These are phyloP conservation scores for Sanghuangporus baumii DNA, from an alignment of 1,284 basidiomycete species.

Conservation along the genomic window DNA sequence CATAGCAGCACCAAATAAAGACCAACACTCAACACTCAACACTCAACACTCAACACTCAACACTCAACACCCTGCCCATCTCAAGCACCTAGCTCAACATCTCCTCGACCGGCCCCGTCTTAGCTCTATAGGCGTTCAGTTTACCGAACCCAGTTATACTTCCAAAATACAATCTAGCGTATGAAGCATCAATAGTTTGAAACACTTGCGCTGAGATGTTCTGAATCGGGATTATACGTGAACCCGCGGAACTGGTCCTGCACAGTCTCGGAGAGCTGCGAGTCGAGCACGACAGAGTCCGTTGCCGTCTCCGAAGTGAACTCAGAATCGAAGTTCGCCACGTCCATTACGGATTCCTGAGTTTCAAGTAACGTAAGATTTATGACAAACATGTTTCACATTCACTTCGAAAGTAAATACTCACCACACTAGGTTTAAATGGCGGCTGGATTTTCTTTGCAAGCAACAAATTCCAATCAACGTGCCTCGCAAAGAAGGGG, in stretches of 20 bases:
- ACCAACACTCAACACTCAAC: no score
- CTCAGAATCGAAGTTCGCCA: constrained; percentile 91
- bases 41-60: no score
- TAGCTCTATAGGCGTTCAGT: no score
- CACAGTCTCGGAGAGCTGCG: constrained; percentile 87
- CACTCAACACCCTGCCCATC: no score
- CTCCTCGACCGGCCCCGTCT: no score
- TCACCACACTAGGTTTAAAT: constrained; percentile 94
- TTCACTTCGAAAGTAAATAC: constrained; percentile 23
- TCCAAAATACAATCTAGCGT: not conserved
- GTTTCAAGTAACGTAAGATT: not conserved
- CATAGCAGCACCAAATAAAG: no score
- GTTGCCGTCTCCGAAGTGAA: constrained; percentile 91
- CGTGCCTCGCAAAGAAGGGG: constrained; percentile 91
- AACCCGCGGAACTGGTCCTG: constrained; percentile 92
- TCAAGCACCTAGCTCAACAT: no score
- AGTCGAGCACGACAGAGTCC: constrained; percentile 92
- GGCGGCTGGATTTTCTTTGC: constrained; percentile 97
- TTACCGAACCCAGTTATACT: no score
- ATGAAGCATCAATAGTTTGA: not conserved
- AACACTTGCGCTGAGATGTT: constrained; percentile 13
- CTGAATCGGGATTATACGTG: constrained; percentile 69
- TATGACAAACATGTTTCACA: not conserved
- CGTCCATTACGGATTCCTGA: constrained; percentile 76
- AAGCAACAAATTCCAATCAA: constrained; percentile 89